These are phyloP conservation scores for Volvariella surrecta DNA, from an alignment of 1,284 basidiomycete genomes.

Conservation along the genomic window DNA sequence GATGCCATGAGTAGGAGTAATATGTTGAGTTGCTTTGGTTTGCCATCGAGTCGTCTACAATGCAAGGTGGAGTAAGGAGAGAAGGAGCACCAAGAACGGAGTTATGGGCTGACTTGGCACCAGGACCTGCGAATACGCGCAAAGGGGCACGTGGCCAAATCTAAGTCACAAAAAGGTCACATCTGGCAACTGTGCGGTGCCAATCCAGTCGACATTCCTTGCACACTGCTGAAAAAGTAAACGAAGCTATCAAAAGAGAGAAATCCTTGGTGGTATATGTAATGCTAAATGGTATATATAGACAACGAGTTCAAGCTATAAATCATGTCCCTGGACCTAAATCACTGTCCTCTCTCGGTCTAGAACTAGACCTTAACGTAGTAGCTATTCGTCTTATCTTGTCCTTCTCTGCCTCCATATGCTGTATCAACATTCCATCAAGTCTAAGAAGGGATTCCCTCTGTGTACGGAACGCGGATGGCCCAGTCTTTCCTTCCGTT, in stretches of 20 bases:
- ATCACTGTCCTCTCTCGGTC: constrained; percentile 7
- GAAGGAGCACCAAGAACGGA: constrained; percentile 8
- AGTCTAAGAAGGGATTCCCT: constrained; percentile 48
- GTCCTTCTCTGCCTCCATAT: constrained; percentile 69
- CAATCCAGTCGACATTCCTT: no score
- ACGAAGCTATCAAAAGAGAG: no score
- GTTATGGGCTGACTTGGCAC: constrained; percentile 2
- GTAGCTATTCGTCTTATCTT: constrained; percentile 62
- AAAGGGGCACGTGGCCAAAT: no score
- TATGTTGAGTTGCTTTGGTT: constrained; percentile 29
- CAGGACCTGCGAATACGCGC: no score
- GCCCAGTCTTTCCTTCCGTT: constrained; percentile 22
- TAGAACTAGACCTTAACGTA: constrained; percentile 19
- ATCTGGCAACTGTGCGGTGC: no score
- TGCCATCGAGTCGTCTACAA: constrained; percentile 21
- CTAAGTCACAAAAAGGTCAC: no score
- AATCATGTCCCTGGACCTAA: constrained; percentile 1
- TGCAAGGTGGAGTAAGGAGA: constrained; percentile 9
- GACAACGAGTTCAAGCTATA: no score
- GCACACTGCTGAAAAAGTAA: no score
- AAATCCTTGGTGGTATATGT: no score
- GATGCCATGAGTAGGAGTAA: constrained; percentile 55
- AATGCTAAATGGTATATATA: no score
- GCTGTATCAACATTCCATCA: constrained; percentile 67
- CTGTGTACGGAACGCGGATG: constrained; percentile 30